A percentile compares a stretch with the other conserved stretches of the same genome.
These are phyloP conservation scores for Pseudogymnoascus sp. DNA, from an alignment of 2,329 filamentous ascomycete species.

Conservation along the genomic window DNA sequence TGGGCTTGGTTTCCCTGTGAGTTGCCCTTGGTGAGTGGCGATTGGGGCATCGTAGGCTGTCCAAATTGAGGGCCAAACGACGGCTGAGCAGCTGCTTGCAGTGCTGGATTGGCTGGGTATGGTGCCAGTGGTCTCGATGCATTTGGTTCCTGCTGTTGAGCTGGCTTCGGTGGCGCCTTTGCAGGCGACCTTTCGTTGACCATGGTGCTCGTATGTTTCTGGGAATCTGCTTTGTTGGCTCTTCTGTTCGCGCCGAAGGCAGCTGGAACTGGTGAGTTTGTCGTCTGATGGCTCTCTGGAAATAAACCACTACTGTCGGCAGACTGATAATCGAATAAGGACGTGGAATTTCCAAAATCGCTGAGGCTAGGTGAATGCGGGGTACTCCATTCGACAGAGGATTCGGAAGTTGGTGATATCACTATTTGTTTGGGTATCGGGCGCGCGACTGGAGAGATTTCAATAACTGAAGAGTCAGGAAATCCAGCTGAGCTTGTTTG, in stretches of 20 bases:
- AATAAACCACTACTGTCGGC: not conserved
- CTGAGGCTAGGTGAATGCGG: slow-evolving; percentile 17
- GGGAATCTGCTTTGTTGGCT: slow-evolving; percentile 10
- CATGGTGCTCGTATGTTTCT: slow-evolving; percentile 20
- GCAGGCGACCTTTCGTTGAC: slow-evolving; percentile 29
- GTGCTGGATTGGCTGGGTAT: slow-evolving; percentile 13
- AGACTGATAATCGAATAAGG: slow-evolving; percentile 19
- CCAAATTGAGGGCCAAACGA: slow-evolving; percentile 26
- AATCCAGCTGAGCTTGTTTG: not conserved
- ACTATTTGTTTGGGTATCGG: not conserved
- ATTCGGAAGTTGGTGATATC: not conserved
- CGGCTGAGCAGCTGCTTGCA: slow-evolving; percentile 4
- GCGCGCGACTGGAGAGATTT: not conserved
- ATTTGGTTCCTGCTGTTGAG: slow-evolving; percentile 15
- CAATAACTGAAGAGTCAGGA: not conserved
- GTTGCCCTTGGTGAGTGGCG: slow-evolving; percentile 19
- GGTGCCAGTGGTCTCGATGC: slow-evolving; percentile 16
- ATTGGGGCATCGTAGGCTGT: slow-evolving; percentile 26
- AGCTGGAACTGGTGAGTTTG: slow-evolving; percentile 13
- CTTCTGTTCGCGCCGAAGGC: slow-evolving; percentile 14
- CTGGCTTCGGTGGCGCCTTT: slow-evolving; percentile 23
- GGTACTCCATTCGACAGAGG: slow-evolving; percentile 13
- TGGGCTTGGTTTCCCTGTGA: slow-evolving; percentile 15
- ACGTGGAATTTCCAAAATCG: slow-evolving; percentile 28
- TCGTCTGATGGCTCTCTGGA: slow-evolving; percentile 14